Percentiles rank a stretch among this genome's conserved stretches.
These are phyloP conservation scores for Eucalyptus globulus DNA, from an alignment of 345 rosid genomes.

Conservation along the genomic window DNA sequence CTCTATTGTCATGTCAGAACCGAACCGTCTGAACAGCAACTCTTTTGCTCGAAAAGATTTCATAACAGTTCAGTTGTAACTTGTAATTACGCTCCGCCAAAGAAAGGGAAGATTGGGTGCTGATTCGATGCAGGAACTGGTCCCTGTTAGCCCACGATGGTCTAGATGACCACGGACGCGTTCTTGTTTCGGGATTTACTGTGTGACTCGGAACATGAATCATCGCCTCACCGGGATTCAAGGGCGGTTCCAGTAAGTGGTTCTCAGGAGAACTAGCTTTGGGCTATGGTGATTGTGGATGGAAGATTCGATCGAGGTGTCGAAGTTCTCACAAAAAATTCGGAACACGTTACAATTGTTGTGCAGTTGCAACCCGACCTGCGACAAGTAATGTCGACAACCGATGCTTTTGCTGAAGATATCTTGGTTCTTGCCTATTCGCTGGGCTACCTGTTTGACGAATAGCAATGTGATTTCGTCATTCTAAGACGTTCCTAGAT, in stretches of 20 bases:
- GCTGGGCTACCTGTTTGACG: background rate
- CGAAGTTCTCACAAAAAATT: background rate
- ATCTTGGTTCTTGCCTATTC: background rate
- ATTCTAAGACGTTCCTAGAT: background rate
- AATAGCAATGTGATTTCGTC: background rate
- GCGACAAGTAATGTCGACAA: background rate
- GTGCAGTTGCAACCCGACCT: background rate
- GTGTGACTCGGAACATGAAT: background rate
- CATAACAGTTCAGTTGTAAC: background rate
- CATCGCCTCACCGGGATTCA: background rate
- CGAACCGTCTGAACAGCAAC: background rate
- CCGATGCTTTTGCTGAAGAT: background rate
- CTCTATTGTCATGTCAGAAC: background rate
- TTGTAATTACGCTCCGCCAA: background rate
- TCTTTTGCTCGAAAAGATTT: background rate
- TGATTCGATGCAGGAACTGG: background rate
- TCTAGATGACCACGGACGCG: background rate
- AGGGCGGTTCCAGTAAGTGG: background rate
- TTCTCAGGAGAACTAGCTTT: background rate
- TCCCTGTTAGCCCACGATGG: background rate
- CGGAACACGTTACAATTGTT: background rate
- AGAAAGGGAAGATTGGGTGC: background rate
- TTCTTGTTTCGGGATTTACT: background rate
- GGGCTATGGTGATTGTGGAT: background rate
- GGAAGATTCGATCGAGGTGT: background rate